Conservation (phyloP, 129 eudicot species). For the Tagetes patula region DNA sequence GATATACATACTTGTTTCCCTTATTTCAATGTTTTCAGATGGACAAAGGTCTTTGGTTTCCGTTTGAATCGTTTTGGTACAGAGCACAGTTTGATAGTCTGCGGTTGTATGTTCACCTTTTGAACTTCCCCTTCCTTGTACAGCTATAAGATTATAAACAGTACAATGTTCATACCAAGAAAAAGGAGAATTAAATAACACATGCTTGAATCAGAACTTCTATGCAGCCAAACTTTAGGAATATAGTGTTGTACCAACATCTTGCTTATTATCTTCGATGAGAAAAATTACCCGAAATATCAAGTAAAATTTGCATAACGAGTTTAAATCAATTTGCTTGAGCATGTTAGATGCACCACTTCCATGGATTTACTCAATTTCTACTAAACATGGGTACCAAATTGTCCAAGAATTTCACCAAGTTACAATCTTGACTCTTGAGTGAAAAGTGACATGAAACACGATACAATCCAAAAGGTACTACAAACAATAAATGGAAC, state of each 20-base stretch:
- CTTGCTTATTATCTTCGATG: constrained; percentile 6
- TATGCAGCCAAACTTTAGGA: constrained; percentile 14
- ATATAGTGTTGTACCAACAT: constrained; percentile 1
- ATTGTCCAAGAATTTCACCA: constrained; percentile 14
- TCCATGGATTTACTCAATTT: constrained; percentile 15
- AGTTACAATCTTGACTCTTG: constrained; percentile 16
- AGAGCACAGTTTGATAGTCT: constrained; percentile 35
- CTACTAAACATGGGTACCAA: constrained; percentile 17
- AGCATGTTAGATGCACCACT: constrained; percentile 23
- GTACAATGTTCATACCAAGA: constrained; percentile 9
- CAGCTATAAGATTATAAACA: constrained; percentile 19
- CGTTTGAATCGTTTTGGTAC: constrained; percentile 34
- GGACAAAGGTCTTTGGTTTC: constrained; percentile 35
- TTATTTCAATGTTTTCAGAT: constrained; percentile 35
- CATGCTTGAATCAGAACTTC: constrained; percentile 10
- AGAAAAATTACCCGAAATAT: constrained; percentile 12
- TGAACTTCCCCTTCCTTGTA: constrained; percentile 40
- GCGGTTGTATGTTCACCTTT: constrained; percentile 30
- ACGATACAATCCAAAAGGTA: constrained; percentile 11
- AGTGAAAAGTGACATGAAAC: constrained; percentile 10
- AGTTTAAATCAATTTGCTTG: constrained; percentile 5
- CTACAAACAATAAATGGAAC: constrained; percentile 14
- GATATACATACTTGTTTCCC: constrained; percentile 52
- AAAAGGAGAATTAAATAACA: constrained; percentile 14
- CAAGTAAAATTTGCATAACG: constrained; percentile 8